phyloP scores from a whole-genome alignment of 2,329 filamentous ascomycete genomes.

The Aspergillus thermomutatus region DNA sequence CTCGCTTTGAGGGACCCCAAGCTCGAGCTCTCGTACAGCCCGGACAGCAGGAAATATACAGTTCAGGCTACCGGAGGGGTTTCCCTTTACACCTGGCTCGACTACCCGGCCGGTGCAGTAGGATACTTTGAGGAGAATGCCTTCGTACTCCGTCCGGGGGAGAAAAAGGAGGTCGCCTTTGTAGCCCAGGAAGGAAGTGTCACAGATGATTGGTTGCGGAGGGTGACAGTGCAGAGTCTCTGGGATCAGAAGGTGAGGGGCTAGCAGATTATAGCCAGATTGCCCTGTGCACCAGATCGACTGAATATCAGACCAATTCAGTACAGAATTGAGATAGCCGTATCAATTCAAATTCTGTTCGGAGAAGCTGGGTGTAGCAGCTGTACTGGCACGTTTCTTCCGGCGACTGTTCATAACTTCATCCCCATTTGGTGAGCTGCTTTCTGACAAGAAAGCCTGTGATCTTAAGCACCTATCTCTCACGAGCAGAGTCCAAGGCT shows the following conservation, averaged over 20 bases:
- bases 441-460: neutral
- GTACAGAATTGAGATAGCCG: neutral
- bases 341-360: neutral
- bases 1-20: constrained; percentile 50
- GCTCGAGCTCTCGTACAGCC: constrained; percentile 37
- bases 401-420: too few species aligned
- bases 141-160: constrained; percentile 48
- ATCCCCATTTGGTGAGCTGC: neutral
- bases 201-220: constrained; percentile 42
- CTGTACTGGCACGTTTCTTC: too few species aligned
- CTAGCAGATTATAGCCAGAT: neutral
- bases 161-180: constrained; percentile 46
- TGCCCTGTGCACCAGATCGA: neutral
- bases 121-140: constrained; percentile 53
- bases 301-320: neutral
- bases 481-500: neutral
- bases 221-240: constrained; percentile 51
- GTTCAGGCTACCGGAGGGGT: constrained; percentile 49
- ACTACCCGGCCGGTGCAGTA: constrained; percentile 49
- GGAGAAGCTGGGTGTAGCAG: neutral
- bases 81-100: constrained; percentile 55
- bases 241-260: constrained; percentile 44
- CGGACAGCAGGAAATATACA: constrained; percentile 37
- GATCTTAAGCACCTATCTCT: neutral
- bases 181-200: constrained; percentile 46